These are phyloP conservation scores for Nevesoporus exiguus DNA, from an alignment of 768 basidiomycete species.

Conservation along the genomic window DNA sequence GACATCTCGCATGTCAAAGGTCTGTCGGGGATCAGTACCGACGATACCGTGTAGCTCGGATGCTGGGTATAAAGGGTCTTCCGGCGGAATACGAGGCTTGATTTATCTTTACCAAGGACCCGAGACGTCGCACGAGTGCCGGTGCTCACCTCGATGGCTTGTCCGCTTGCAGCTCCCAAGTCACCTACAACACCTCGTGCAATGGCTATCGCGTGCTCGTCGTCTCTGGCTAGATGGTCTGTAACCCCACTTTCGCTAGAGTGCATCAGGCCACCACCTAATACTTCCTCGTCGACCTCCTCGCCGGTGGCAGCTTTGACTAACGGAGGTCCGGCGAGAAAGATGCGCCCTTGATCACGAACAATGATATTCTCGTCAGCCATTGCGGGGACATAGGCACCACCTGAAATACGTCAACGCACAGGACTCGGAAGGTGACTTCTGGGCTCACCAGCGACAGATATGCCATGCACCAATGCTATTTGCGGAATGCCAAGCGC, in stretches of 20 bases:
- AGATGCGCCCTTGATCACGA: slow-evolving; percentile 88
- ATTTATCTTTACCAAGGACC: slow-evolving; percentile 9
- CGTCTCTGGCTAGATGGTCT: slow-evolving; percentile 81
- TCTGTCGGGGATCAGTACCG: slow-evolving; percentile 81
- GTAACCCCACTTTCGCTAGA: slow-evolving; percentile 89
- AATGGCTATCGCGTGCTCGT: slow-evolving; percentile 80
- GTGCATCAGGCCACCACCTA: slow-evolving; percentile 91
- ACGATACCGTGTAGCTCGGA: slow-evolving; percentile 89
- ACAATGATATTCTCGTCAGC: slow-evolving; percentile 93
- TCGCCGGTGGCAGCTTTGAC: slow-evolving; percentile 96
- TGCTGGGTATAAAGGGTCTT: slow-evolving; percentile 75
- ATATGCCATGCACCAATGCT: slow-evolving; percentile 90
- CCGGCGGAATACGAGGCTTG: slow-evolving; percentile 58
- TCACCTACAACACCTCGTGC: slow-evolving; percentile 77
- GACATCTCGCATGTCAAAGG: slow-evolving; percentile 93
- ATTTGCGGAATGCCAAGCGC: slow-evolving; percentile 89
- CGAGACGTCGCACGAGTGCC: slow-evolving; percentile 16
- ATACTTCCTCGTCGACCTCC: slow-evolving; percentile 85
- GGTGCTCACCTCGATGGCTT: slow-evolving; percentile 44
- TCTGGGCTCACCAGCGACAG: slow-evolving; percentile 64
- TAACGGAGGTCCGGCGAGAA: slow-evolving; percentile 90
- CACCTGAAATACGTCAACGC: slow-evolving; percentile 44
- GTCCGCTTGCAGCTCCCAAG: slow-evolving; percentile 60
- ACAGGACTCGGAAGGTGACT: slow-evolving; percentile 1
- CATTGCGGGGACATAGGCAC: slow-evolving; percentile 95